phyloP scores from a whole-genome alignment of 345 rosid species.

The Eucalyptus erythrocorys region DNA sequence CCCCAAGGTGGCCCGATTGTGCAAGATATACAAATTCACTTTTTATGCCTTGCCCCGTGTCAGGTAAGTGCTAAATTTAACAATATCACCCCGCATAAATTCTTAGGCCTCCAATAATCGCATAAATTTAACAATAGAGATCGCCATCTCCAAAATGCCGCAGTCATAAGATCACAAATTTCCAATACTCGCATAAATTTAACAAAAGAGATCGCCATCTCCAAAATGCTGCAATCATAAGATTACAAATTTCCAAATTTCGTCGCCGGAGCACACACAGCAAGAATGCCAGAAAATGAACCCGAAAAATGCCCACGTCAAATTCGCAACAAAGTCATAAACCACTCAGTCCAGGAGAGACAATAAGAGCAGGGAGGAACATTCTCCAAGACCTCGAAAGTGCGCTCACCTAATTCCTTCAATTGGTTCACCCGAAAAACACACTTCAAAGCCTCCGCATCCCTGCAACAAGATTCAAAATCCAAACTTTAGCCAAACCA shows the following conservation, averaged over 20 bases:
- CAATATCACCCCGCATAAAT: not conserved
- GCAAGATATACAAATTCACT: not conserved
- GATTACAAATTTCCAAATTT: not conserved
- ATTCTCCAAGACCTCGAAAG: not conserved
- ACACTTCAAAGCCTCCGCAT: constrained; percentile 71
- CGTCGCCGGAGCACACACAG: not conserved
- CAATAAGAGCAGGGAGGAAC: not conserved
- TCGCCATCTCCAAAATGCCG: not conserved
- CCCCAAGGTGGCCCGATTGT: not conserved
- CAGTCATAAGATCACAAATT: not conserved
- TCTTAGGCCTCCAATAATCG: not conserved
- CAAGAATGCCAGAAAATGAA: not conserved
- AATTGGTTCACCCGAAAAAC: constrained; percentile 73
- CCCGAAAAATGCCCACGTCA: not conserved
- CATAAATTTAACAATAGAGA: not conserved
- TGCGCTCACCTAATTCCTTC: constrained; percentile 60
- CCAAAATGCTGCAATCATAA: not conserved
- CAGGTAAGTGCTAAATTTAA: not conserved
- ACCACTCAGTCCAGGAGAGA: not conserved
- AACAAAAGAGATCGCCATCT: not conserved
- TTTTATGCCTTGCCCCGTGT: not conserved
- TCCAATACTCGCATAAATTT: not conserved
- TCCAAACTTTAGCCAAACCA: not conserved
- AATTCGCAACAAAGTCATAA: not conserved
- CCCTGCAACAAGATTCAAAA: constrained; percentile 25